Evolutionary conservation across 208 protist genomes (phyloP).

Genomic region (Leishmania turanica): DNA sequence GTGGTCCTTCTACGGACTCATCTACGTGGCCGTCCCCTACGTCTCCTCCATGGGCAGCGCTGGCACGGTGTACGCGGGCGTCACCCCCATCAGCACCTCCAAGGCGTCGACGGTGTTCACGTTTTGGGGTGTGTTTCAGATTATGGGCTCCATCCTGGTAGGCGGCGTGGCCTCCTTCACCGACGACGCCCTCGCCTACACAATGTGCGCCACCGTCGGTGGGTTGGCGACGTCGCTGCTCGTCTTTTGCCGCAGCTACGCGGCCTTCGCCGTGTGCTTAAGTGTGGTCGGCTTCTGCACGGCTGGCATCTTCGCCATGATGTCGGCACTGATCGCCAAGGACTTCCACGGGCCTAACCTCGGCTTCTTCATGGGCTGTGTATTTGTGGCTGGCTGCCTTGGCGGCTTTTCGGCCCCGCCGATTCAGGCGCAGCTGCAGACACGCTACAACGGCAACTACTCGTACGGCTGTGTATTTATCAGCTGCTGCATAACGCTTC

Average conservation of each 20-base stretch:
- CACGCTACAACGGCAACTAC: slow-evolving; percentile 72
- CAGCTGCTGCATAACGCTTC: slow-evolving; percentile 62
- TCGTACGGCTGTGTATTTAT: slow-evolving; percentile 80
- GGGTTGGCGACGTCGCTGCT: slow-evolving; percentile 46
- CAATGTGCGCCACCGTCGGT: slow-evolving; percentile 48
- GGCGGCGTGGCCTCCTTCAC: slow-evolving; percentile 64
- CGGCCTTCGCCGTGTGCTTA: slow-evolving; percentile 56
- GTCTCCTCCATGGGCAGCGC: slow-evolving; percentile 76
- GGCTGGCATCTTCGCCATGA: slow-evolving; percentile 82
- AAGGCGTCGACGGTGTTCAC: slow-evolving; percentile 75
- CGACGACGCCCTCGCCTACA: slow-evolving; percentile 65
- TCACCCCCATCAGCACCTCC: slow-evolving; percentile 44
- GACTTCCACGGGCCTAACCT: slow-evolving; percentile 80
- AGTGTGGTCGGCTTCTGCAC: slow-evolving; percentile 81
- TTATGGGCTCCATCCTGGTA: slow-evolving; percentile 66
- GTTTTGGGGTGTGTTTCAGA: slow-evolving; percentile 81
- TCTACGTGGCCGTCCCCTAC: slow-evolving; percentile 75
- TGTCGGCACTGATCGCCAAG: slow-evolving; percentile 73
- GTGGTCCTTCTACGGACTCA: slow-evolving; percentile 83
- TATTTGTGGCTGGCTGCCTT: slow-evolving; percentile 72
- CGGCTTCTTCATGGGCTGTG: slow-evolving; percentile 75
- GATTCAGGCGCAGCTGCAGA: slow-evolving; percentile 71
- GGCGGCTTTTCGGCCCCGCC: slow-evolving; percentile 79
- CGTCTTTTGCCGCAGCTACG: slow-evolving; percentile 69
- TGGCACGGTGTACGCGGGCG: slow-evolving; percentile 69